Percentiles rank a stretch among this genome's conserved stretches.
phyloP scores from a whole-genome alignment of 768 basidiomycete genomes.

The Mycena rebaudengoi region DNA sequence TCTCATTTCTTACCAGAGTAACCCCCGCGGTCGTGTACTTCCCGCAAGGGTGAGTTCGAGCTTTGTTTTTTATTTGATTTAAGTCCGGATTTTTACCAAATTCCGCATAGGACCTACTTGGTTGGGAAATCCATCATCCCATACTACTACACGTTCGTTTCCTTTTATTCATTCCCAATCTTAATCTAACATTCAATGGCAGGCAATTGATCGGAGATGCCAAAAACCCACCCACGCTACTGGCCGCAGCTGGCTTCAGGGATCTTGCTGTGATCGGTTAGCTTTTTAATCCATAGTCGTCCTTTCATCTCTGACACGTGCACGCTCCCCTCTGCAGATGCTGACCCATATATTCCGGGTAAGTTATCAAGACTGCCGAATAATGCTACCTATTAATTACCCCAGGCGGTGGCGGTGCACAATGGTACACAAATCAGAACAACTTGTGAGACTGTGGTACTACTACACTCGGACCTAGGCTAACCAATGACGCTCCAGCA shows the following conservation, averaged over 20 bases:
- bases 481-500: too few relatives aligned
- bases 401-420: slow-evolving; percentile 63
- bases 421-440: slow-evolving; percentile 70
- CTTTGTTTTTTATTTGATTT: slow-evolving; percentile 52
- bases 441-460: slow-evolving; percentile 71
- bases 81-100: neutral
- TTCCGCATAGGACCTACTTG: slow-evolving; percentile 68
- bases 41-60: slow-evolving; percentile 43
- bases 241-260: slow-evolving; percentile 66
- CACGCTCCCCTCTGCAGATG: slow-evolving; percentile 65
- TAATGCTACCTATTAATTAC: neutral
- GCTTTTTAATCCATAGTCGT: slow-evolving; percentile 11
- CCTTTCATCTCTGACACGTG: neutral
- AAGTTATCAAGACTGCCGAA: too few relatives aligned
- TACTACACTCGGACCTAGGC: slow-evolving; percentile 54
- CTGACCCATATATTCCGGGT: slow-evolving; percentile 75
- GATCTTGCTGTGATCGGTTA: slow-evolving; percentile 82
- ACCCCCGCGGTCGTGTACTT: slow-evolving; percentile 82
- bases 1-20: slow-evolving; percentile 45
- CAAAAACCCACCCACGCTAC: slow-evolving; percentile 67
- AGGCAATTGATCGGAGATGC: slow-evolving; percentile 75
- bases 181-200: neutral
- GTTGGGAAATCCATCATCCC: slow-evolving; percentile 73
- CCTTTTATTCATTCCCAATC: neutral
- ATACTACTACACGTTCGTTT: slow-evolving; percentile 68